Conservation (phyloP, 106 monocot species). For the Gastrodia elata region DNA sequence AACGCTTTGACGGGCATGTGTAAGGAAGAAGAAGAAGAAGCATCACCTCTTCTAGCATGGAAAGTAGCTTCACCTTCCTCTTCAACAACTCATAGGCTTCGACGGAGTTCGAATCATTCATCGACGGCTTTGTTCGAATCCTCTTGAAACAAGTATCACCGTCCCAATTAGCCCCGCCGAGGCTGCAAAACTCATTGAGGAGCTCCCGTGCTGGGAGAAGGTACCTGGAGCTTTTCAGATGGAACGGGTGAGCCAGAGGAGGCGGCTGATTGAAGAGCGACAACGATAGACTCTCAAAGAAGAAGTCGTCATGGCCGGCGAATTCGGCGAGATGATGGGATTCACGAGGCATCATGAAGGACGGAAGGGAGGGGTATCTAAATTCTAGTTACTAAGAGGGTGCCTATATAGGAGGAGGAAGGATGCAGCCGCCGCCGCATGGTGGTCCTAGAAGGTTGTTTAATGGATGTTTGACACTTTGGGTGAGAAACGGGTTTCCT, state of each 20-base stretch:
- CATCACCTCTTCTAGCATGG: conserved; percentile 63
- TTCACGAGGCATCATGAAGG: conserved; percentile 8
- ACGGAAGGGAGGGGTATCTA: background rate
- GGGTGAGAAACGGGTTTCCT: conserved; percentile 1
- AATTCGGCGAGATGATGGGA: background rate
- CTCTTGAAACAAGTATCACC: conserved; percentile 1
- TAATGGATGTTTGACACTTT: background rate
- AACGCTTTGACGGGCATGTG: no score
- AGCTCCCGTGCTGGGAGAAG: conserved; percentile 42
- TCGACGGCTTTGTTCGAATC: background rate
- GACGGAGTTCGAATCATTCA: conserved; percentile 22
- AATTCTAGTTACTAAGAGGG: background rate
- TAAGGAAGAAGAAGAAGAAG: background rate
- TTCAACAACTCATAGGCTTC: conserved; percentile 48
- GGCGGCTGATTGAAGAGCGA: conserved; percentile 11
- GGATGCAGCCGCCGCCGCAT: conserved; percentile 2
- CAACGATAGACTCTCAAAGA: conserved; percentile 16
- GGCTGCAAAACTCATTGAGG: conserved; percentile 45
- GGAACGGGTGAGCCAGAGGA: conserved; percentile 5
- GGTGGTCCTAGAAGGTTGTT: conserved; percentile 3
- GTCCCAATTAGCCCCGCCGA: conserved; percentile 15
- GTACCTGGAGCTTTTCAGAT: conserved; percentile 37
- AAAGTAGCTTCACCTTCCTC: conserved; percentile 40
- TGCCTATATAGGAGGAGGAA: background rate
- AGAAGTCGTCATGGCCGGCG: background rate